Base-by-base conservation (phyloP, 441 rosid genomes). In the Erodium moschatum region DNA sequence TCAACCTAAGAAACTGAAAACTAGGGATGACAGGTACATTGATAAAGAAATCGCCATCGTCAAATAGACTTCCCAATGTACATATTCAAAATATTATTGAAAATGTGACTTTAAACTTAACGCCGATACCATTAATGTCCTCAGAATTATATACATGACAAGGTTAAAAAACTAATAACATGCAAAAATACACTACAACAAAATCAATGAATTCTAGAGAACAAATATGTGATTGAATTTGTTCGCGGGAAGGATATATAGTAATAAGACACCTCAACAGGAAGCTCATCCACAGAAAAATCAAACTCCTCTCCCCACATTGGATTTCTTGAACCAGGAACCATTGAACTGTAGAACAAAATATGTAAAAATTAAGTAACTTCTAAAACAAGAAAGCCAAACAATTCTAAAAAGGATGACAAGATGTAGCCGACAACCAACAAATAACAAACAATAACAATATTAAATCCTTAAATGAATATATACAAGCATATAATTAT, bases 301-400 rank as follows among this genome's bases (percentile, higher is more conserved):
- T 91, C 86, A 78, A 94, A 91, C 85, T 94, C 97, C 81, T 94
- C 99, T 70, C 97, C 97, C 99, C 97, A 94, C 97, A 94, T 84
- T 54, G 99, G 99, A 84, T 94, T 87, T 84, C 99, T 86, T 70
- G 99, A 91, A 78, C 97, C 96, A 74, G 96, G 97, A 75, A 94
- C 86, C 99, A 94, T 94, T 54, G 97, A 94, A 80, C 97, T 94
- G 84, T 73, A 73, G 69, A 56, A 56, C 60, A 65, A 63, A 13
- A 75, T 6, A 13, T 78, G 67, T 18, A 70, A 50, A 70, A 38
- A 18, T 56, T 56, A 56, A 6, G 62, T 56, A 56, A 1, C 21
- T 56, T 16, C 62, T 56, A 11, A 6, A 18, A 54, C 15, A 54
- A 54, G 61, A 54, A 54, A 54, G 11, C 61, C 61, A 18, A 16